Evolutionary conservation across 1,284 basidiomycete genomes (phyloP), one percentile per base, ranked within the genome.

Genomic region (Ceratobasidium sp.): DNA sequence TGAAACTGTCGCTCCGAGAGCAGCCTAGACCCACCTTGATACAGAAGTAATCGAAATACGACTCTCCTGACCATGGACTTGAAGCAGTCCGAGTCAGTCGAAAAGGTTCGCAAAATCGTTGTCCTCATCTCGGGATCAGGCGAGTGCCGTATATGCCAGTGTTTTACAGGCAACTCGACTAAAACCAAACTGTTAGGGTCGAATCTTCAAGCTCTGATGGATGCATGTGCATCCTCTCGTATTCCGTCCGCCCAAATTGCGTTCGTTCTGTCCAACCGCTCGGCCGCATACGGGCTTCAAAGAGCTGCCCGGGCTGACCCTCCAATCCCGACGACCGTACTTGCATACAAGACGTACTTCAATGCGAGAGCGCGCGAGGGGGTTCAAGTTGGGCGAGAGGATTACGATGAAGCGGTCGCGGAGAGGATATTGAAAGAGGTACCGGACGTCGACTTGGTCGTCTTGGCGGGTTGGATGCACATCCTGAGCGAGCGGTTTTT

Each of bases 381-480:
- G n/a, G 28, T 53, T n/a, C 51, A 61, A 56, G 64, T 54, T 18
- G 53, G 51, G 25, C 84, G 96, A 36, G 84, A 87, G 70, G 91
- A 96, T 79, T 99, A 98, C 80, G 96, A 99, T 78, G 82, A 83
- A 14, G 92, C 92, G 77, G 86, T 99, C 5, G 95, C 94, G 1
- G 82, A 85, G 21, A 84, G 88, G 67, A 89, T 98, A 9, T 78
- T 92, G 14, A 54, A 64, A 28, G 53, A 75, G 28, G 78, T 78
- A 1, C 79, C 78, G 30, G 81, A 83, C 40, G 96, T 96, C 0
- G 93, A 98, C 79, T 79, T 97, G 21, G 87, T 98, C 72, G 92
- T 99, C 2, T 84, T 98, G 30, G 96, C 96, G 0, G 97, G 96
- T 0, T 99, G 95, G 92, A 98, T 99, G 96, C 95, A 98, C 79